phyloP scores from a whole-genome alignment of 2,329 filamentous ascomycete genomes.

The Pyrenophora teres region DNA sequence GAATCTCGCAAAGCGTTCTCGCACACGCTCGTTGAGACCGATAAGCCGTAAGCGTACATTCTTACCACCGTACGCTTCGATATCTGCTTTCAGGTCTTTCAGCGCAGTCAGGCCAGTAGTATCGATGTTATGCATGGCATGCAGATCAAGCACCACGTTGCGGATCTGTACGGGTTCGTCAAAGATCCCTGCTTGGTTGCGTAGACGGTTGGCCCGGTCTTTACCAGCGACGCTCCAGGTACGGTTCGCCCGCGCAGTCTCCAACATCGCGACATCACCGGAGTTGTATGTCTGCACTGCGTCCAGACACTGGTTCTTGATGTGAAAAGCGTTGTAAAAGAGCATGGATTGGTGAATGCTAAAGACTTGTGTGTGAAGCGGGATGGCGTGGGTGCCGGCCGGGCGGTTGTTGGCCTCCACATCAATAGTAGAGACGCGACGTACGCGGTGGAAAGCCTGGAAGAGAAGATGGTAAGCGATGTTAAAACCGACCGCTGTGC shows the following conservation, averaged over 20 bases:
- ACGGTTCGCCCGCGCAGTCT: slow-evolving; percentile 48
- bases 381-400: slow-evolving; percentile 27
- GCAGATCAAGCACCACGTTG: slow-evolving; percentile 59
- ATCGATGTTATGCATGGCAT: slow-evolving; percentile 59
- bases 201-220: slow-evolving; percentile 54
- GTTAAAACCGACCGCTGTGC: slow-evolving; percentile 58
- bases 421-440: slow-evolving; percentile 24
- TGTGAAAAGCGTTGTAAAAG: slow-evolving; percentile 64
- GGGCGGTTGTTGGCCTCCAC: slow-evolving; percentile 12
- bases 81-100: slow-evolving; percentile 54
- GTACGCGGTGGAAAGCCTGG: slow-evolving; percentile 58
- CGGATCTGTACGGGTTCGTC: slow-evolving; percentile 49
- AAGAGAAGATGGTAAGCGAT: slow-evolving; percentile 60
- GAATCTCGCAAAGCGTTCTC: slow-evolving; percentile 38
- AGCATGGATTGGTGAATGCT: slow-evolving; percentile 62
- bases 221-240: slow-evolving; percentile 61
- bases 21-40: slow-evolving; percentile 52
- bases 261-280: slow-evolving; percentile 46
- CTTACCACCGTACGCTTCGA: slow-evolving; percentile 57
- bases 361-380: slow-evolving; percentile 60
- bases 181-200: slow-evolving; percentile 46
- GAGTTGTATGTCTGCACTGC: slow-evolving; percentile 55
- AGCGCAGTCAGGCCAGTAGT: slow-evolving; percentile 58
- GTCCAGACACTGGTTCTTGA: slow-evolving; percentile 58
- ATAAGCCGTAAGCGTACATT: slow-evolving; percentile 56